A percentile compares a stretch with the other conserved stretches of the same genome.
phyloP scores from a whole-genome alignment of 2,329 filamentous ascomycete genomes.

The Aureobasidium pullulans region DNA sequence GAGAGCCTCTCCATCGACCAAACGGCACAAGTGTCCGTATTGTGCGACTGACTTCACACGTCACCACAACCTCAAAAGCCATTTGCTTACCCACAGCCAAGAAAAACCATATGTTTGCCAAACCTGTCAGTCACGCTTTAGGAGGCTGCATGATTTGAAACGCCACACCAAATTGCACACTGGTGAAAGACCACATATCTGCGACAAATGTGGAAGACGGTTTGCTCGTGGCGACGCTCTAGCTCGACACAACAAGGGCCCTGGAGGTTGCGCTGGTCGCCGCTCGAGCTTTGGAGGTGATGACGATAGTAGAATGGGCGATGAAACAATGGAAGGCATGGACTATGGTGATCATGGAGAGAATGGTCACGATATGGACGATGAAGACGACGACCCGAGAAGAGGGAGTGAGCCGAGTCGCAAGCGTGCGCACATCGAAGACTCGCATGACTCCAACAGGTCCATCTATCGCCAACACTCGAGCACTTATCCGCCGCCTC shows the following conservation, averaged over 20 bases:
- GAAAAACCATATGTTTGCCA: conserved; percentile 95
- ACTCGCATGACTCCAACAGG: conserved; percentile 45
- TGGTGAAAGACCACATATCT: conserved; percentile 90
- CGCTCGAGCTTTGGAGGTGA: conserved; percentile 78
- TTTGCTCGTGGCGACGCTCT: conserved; percentile 94
- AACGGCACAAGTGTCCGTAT: conserved; percentile 94
- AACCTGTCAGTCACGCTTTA: conserved; percentile 87
- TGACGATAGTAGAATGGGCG: conserved; percentile 52
- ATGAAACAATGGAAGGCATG: conserved; percentile 57
- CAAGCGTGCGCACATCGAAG: conserved; percentile 62
- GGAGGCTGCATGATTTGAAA: conserved; percentile 89
- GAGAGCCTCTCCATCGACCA: conserved; percentile 63
- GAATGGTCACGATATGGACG: conserved; percentile 53
- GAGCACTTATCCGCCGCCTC: conserved; percentile 72
- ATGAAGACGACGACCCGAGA: conserved; percentile 42
- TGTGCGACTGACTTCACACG: conserved; percentile 95
- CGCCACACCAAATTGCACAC: conserved; percentile 95
- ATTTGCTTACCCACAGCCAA: conserved; percentile 93
- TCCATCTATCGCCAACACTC: conserved; percentile 58
- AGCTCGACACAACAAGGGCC: conserved; percentile 89
- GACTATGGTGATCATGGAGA: conserved; percentile 52
- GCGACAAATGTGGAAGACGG: conserved; percentile 85
- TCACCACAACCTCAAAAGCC: conserved; percentile 95
- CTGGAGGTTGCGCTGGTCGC: conserved; percentile 88
- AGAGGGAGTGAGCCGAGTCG: conserved; percentile 67